These are phyloP conservation scores for Senna siamea DNA, from an alignment of 306 rosid genomes.

Conservation along the genomic window DNA sequence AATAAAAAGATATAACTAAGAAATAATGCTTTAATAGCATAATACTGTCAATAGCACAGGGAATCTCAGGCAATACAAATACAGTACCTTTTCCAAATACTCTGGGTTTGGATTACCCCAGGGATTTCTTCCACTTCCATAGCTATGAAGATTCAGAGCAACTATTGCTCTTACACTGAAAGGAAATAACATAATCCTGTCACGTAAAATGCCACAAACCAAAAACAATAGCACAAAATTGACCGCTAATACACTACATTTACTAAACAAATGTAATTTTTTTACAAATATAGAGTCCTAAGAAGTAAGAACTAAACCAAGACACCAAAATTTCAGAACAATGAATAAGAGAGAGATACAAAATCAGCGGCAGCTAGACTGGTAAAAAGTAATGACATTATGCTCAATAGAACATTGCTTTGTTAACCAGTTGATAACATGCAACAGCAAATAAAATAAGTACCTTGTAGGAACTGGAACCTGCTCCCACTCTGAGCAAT, in stretches of 20 bases:
- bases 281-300: background rate
- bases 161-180: slow-evolving; percentile 91
- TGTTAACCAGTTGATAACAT: background rate
- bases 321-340: background rate
- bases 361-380: background rate
- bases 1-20: background rate
- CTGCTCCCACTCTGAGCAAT: slow-evolving; percentile 83
- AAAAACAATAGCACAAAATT: background rate
- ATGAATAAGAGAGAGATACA: background rate
- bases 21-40: background rate
- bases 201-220: slow-evolving; percentile 23
- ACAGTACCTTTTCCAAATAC: slow-evolving; percentile 86
- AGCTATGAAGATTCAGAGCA: slow-evolving; percentile 86
- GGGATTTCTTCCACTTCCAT: slow-evolving; percentile 98
- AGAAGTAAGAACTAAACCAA: background rate
- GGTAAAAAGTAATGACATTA: background rate
- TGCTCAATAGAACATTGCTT: background rate
- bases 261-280: background rate
- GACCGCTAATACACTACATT: background rate
- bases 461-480: slow-evolving; percentile 89
- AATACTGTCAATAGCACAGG: background rate
- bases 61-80: slow-evolving; percentile 3
- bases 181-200: slow-evolving; percentile 37
- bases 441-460: background rate
- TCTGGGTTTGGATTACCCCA: slow-evolving; percentile 89